phyloP scores from a whole-genome alignment of 1,139 yeast species.

The Taiozyma onychis region DNA sequence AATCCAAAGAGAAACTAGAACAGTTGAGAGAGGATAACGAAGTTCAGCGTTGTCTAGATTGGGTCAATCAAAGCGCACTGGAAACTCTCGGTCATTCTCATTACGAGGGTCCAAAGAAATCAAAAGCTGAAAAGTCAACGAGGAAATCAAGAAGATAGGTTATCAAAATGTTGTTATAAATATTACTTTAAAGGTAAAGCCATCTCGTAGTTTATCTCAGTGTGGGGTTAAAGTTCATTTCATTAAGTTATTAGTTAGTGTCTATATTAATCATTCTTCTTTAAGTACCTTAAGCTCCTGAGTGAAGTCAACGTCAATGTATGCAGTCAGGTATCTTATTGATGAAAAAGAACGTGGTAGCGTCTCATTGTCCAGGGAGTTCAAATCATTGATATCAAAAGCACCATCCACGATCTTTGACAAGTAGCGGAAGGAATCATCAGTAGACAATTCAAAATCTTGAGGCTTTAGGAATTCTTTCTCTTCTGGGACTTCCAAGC shows the following conservation, averaged over 20 bases:
- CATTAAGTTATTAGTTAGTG: neutral
- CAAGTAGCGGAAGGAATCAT: conserved; percentile 25
- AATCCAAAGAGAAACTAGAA: conserved; percentile 29
- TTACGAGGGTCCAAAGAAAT: conserved; percentile 43
- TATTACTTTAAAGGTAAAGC: neutral
- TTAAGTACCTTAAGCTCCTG: neutral
- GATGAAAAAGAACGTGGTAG: conserved; percentile 23
- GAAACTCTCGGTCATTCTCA: conserved; percentile 47
- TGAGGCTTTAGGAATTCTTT: neutral
- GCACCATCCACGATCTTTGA: conserved; percentile 19
- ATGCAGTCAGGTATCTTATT: conserved; percentile 19
- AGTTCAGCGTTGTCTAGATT: conserved; percentile 43
- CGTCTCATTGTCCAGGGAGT: conserved; percentile 12
- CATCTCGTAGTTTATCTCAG: neutral
- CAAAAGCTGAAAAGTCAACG: conserved; percentile 1
- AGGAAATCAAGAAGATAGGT: neutral
- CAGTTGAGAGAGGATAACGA: conserved; percentile 35
- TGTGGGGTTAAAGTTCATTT: neutral
- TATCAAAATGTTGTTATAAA: neutral
- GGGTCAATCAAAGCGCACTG: conserved; percentile 57
- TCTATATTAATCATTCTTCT: neutral
- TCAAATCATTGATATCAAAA: conserved; percentile 5
- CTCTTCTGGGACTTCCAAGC: conserved; percentile 8
- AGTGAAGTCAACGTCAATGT: conserved; percentile 16
- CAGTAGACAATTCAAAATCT: conserved; percentile 3